Percentiles rank a stretch among this genome's conserved stretches.
Conservation (phyloP, 2,329 filamentous ascomycete genomes). For the Phialophora expanda region DNA sequence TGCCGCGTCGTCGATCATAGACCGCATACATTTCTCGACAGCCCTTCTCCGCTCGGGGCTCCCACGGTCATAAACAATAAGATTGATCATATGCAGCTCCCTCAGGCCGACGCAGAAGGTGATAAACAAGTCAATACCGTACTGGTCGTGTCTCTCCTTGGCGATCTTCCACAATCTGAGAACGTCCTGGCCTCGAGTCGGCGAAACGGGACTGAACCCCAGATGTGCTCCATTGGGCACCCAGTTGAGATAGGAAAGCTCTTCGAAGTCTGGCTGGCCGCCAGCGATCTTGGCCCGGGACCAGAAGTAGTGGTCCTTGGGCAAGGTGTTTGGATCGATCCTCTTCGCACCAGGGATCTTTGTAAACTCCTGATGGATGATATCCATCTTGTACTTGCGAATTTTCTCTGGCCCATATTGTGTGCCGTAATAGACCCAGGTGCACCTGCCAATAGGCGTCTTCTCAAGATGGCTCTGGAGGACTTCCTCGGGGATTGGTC, state of each 20-base stretch:
- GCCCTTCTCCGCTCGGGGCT: slow-evolving; percentile 40
- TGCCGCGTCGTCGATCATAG: slow-evolving; percentile 49
- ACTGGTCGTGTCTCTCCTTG: slow-evolving; percentile 37
- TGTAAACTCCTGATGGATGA: slow-evolving; percentile 41
- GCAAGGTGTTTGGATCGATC: slow-evolving; percentile 42
- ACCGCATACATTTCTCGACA: slow-evolving; percentile 39
- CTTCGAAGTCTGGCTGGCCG: slow-evolving; percentile 41
- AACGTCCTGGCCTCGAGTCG: slow-evolving; percentile 44
- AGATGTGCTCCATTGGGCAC: slow-evolving; percentile 45
- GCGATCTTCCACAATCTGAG: slow-evolving; percentile 40
- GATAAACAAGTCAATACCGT: slow-evolving; percentile 36
- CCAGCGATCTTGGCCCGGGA: slow-evolving; percentile 40
- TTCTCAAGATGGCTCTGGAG: slow-evolving; percentile 42
- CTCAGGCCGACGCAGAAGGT: slow-evolving; percentile 38
- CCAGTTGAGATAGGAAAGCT: slow-evolving; percentile 45
- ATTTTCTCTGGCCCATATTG: slow-evolving; percentile 39
- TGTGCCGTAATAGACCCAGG: slow-evolving; percentile 44
- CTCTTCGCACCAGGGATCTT: slow-evolving; percentile 44
- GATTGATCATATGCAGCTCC: slow-evolving; percentile 46
- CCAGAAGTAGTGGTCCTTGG: slow-evolving; percentile 42
- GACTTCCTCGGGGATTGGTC: slow-evolving; percentile 40
- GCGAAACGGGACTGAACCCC: slow-evolving; percentile 46
- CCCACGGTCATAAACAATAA: slow-evolving; percentile 44
- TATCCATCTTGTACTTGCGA: slow-evolving; percentile 39
- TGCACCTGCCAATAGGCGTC: slow-evolving; percentile 39